Evolutionary conservation across 2,329 filamentous ascomycete genomes (phyloP).

Genomic region (Cladobotryum mycophilum): DNA sequence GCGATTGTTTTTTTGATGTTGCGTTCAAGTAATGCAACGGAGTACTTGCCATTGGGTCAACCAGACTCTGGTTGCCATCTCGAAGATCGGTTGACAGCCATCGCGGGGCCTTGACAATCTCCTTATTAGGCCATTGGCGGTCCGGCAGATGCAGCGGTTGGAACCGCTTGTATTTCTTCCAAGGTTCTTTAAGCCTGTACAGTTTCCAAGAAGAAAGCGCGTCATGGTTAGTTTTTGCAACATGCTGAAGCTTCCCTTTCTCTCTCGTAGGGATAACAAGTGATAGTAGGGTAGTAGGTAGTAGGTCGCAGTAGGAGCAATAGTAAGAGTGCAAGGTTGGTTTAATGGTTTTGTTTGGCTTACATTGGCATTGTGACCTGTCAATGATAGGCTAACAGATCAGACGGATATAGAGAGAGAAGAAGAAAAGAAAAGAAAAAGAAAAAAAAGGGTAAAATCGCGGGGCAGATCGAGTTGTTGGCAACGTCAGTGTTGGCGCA

Average conservation of each 20-base stretch:
- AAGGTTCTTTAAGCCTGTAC: constrained; percentile 65
- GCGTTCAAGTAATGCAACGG: too few relatives aligned
- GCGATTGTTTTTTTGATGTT: too few relatives aligned
- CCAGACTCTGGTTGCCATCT: constrained; percentile 90
- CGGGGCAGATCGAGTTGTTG: neutral
- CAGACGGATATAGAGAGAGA: neutral
- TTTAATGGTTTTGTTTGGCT: neutral
- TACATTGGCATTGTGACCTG: constrained; percentile 8
- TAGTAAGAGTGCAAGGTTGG: too few relatives aligned
- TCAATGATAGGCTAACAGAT: neutral
- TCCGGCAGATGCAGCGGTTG: constrained; percentile 53
- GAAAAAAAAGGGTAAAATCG: neutral
- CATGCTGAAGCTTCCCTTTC: neutral
- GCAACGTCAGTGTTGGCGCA: neutral
- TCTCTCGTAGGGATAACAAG: neutral
- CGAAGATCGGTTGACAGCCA: constrained; percentile 81
- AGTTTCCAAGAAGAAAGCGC: neutral
- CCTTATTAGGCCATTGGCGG: constrained; percentile 78
- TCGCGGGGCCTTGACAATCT: constrained; percentile 75
- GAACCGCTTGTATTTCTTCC: constrained; percentile 69
- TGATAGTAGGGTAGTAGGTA: neutral
- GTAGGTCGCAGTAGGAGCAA: too few relatives aligned
- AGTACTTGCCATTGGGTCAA: constrained; percentile 76
- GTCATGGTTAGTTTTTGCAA: too few relatives aligned
- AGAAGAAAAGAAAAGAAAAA: neutral